Evolutionary conservation across 2,329 filamentous ascomycete species (phyloP), one percentile per base, ranked within the genome.

Genomic region (Sphaerostilbella broomeana): DNA sequence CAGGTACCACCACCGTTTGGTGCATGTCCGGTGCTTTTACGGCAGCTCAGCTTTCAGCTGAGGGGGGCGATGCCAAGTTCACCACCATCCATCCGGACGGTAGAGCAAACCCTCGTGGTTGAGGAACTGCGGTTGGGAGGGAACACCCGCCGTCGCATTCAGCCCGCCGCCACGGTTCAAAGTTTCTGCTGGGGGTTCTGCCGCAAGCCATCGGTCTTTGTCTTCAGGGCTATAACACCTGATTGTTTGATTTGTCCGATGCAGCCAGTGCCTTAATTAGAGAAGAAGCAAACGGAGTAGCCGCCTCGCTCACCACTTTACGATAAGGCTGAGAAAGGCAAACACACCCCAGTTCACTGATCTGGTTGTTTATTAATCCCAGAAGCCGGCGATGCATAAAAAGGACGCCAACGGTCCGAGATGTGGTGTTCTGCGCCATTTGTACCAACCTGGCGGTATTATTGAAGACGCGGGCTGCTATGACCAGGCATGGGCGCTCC

Each of bases 111-210:
- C 4, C 31, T 21, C n/a, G n/a, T 24, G 35, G 35, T 35, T 39
- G 40, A 17, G 29, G 28, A 29, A 13, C 26, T 26, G 29, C 35
- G 30, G 33, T 32, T 28, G 24, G 15, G 31, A 43, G 40, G 35
- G 35, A 43, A 10, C 24, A 26, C 35, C 40, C 40, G 40, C 35
- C 40, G 40, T 43, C 40, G 40, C 35, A 42, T 39, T 25, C 17
- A 32, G 29, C 29, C 19, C n/a, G 31, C 20, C 16, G 35, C 13
- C 18, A 16, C 29, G 29, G 21, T 32, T 11, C 17, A 19, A 16
- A 13, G 30, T 13, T 20, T n/a, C 21, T n/a, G n/a, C n/a, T n/a
- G 22, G 22, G 22, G 22, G 8, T 25, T 8, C 8, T 25, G 22
- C 22, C 22, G 22, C 22, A 25, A 12, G n/a, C n/a, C n/a, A n/a